These are phyloP conservation scores for Penium margaritaceum DNA, from an alignment of 139 green algal species.

Conservation along the genomic window DNA sequence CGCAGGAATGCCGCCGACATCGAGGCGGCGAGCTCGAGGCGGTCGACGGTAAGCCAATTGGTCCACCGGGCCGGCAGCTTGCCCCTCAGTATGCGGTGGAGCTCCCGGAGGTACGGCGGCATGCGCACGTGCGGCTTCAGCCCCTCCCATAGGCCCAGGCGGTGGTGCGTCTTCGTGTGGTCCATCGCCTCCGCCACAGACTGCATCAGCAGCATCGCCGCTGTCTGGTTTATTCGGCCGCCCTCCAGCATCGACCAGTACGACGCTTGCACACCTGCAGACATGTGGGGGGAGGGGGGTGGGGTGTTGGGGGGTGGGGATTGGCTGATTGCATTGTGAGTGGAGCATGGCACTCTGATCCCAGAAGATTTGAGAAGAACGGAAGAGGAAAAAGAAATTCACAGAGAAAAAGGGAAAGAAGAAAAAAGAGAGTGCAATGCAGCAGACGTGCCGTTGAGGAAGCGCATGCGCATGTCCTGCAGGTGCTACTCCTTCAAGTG, in stretches of 20 bases:
- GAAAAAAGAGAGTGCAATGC: not conserved
- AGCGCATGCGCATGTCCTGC: conserved; percentile 22
- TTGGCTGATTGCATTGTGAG: not conserved
- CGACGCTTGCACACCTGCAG: conserved; percentile 30
- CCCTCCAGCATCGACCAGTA: conserved; percentile 34
- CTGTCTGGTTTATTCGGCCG: conserved; percentile 14
- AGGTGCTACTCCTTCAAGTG: conserved; percentile 6
- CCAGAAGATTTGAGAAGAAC: not conserved
- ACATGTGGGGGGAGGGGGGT: too few species aligned
- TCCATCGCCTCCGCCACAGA: conserved; percentile 19
- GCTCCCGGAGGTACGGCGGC: conserved; percentile 10
- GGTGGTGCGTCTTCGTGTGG: not conserved
- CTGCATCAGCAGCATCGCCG: conserved; percentile 33
- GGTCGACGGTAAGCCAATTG: conserved; percentile 18
- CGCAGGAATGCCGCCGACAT: conserved; percentile 17
- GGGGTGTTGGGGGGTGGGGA: not conserved
- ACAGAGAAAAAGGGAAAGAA: not conserved
- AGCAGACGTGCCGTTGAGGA: conserved; percentile 14
- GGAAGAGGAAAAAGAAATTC: not conserved
- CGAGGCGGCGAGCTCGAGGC: conserved; percentile 19
- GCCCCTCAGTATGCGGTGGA: not conserved
- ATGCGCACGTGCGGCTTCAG: conserved; percentile 17
- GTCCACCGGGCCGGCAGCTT: conserved; percentile 4
- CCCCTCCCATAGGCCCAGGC: conserved; percentile 4
- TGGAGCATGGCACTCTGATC: not conserved